phyloP scores from a whole-genome alignment of 495 filamentous ascomycete genomes.

The Penicillium pulvis region DNA sequence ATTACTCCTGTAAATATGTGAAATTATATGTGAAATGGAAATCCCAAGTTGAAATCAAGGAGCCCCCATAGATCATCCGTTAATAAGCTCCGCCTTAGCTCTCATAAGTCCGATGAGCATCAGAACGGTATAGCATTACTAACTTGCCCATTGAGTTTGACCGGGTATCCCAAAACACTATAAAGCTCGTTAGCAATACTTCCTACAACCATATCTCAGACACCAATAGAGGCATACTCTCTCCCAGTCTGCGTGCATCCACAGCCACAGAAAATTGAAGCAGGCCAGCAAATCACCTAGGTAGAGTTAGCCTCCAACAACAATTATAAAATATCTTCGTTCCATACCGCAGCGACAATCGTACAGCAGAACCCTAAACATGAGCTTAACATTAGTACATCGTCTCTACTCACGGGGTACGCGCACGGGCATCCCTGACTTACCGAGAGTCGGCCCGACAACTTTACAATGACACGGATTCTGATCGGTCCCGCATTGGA shows the following conservation, averaged over 20 bases:
- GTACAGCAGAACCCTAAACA: slow-evolving; percentile 45
- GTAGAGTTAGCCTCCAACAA: background rate
- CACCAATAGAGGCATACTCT: slow-evolving; percentile 39
- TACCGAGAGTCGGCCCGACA: slow-evolving; percentile 60
- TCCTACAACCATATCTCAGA: background rate
- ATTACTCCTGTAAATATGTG: background rate
- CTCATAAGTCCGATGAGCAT: slow-evolving; percentile 10
- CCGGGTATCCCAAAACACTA: slow-evolving; percentile 57
- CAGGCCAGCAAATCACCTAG: slow-evolving; percentile 60
- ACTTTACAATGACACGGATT: slow-evolving; percentile 66
- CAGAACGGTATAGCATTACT: slow-evolving; percentile 57
- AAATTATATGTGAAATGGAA: background rate
- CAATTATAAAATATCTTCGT: background rate
- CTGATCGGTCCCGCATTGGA: slow-evolving; percentile 59
- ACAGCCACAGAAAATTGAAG: slow-evolving; percentile 61
- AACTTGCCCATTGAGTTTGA: slow-evolving; percentile 55
- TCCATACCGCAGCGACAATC: slow-evolving; percentile 53
- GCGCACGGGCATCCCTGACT: background rate
- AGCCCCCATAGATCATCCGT: background rate
- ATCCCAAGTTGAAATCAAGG: background rate
- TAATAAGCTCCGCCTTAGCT: background rate
- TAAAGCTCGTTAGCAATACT: slow-evolving; percentile 13
- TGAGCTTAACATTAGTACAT: background rate
- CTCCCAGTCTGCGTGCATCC: slow-evolving; percentile 58
- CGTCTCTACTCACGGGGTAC: no score